Conservation (phyloP, 2,329 filamentous ascomycete species). For the Aspergillus proliferans region DNA sequence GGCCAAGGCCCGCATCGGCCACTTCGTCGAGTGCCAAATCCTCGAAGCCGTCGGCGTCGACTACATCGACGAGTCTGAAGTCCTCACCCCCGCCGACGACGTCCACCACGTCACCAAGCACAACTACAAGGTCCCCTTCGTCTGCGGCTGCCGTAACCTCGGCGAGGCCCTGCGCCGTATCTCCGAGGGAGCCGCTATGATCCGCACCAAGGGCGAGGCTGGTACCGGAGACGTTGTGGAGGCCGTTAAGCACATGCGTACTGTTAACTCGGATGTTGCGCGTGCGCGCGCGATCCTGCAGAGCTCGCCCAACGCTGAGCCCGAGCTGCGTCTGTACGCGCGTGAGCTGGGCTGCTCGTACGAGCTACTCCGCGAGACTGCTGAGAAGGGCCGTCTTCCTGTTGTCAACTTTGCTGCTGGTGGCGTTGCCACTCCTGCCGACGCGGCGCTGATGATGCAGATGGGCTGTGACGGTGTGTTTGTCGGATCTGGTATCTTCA, state of each 20-base stretch:
- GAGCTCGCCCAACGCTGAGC: conserved; percentile 46
- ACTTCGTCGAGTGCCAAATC: conserved; percentile 98
- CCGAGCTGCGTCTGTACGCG: conserved; percentile 70
- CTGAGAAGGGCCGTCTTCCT: conserved; percentile 77
- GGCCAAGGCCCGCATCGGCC: conserved; percentile 96
- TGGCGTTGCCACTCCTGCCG: conserved; percentile 97
- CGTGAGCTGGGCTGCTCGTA: conserved; percentile 75
- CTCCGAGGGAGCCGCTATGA: conserved; percentile 93
- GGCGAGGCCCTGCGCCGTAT: conserved; percentile 89
- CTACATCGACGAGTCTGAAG: conserved; percentile 98
- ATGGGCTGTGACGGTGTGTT: conserved; percentile 97
- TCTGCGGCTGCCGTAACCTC: conserved; percentile 91
- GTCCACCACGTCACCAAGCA: conserved; percentile 87
- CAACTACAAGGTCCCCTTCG: conserved; percentile 77
- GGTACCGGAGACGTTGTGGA: conserved; percentile 96
- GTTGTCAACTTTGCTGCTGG: conserved; percentile 98
- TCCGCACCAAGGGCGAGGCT: conserved; percentile 96
- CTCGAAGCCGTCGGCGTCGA: conserved; percentile 91
- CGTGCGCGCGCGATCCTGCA: conserved; percentile 55
- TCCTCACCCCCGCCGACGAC: conserved; percentile 89
- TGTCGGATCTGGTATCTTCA: conserved; percentile 95
- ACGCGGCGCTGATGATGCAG: conserved; percentile 99
- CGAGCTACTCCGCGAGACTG: conserved; percentile 75
- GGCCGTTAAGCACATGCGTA: conserved; percentile 92
- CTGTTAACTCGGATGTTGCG: conserved; percentile 75